phyloP scores from a whole-genome alignment of 768 basidiomycete genomes.

The Epithele typhae region DNA sequence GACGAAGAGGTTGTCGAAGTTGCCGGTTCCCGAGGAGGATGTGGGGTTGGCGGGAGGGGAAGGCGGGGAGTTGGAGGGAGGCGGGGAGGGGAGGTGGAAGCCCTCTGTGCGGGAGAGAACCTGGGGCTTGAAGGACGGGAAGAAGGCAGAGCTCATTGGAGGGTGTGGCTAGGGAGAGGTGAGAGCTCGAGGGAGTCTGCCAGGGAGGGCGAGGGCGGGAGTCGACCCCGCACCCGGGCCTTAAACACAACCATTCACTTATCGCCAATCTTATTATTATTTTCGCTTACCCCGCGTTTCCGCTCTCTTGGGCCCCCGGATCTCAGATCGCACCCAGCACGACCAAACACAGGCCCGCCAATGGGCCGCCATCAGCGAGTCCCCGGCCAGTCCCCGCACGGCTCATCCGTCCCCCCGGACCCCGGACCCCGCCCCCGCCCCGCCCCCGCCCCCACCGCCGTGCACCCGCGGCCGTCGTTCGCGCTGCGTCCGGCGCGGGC shows the following conservation, averaged over 20 bases:
- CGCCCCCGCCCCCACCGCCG: neutral
- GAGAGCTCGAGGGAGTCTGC: neutral
- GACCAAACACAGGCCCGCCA: conserved; percentile 5
- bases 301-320: conserved; percentile 2
- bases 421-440: conserved; percentile 2
- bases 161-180: conserved; percentile 4
- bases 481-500: no score
- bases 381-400: conserved; percentile 15
- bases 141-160: conserved; percentile 22
- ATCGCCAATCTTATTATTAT: conserved; percentile 11
- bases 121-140: conserved; percentile 46
- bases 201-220: conserved; percentile 9
- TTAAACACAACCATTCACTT: conserved; percentile 16
- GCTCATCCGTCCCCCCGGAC: conserved; percentile 7
- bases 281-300: conserved; percentile 12
- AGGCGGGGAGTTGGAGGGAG: conserved; percentile 28
- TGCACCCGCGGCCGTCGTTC: conserved; percentile 1
- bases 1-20: conserved; percentile 38
- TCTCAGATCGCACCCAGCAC: conserved; percentile 5
- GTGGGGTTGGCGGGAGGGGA: conserved; percentile 24
- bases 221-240: conserved; percentile 14
- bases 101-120: conserved; percentile 61
- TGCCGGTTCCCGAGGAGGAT: conserved; percentile 9
- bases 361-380: no score
- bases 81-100: conserved; percentile 57